Base-by-base conservation (phyloP, 1,284 basidiomycete genomes). In the Rhodotorula sp. region DNA sequence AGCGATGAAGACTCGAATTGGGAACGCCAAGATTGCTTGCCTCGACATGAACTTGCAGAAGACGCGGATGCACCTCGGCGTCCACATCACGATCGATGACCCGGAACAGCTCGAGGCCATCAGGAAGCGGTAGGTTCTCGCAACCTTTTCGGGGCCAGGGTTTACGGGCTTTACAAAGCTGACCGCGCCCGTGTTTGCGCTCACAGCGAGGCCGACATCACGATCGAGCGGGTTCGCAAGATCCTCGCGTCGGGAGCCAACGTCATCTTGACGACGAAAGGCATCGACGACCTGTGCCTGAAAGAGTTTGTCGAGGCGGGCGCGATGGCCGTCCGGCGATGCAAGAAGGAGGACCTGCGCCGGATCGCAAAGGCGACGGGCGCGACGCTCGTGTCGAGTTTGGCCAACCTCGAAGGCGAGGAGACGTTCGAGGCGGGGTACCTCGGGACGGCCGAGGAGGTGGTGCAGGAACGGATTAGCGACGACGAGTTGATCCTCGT, bases 271-370 rank as follows among this genome's bases (percentile, higher is more conserved):
- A 99, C 97, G 38, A 99, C 97, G 50, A 99, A 99, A 83, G 97
- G 97, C 62, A 99, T 99, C 78, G 97, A 99, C 79, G 97, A 99
- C 80, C 85, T 99, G 47, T 97, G 94, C 81, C 84, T 99, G 78
- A 99, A 99, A 82, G 97, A 99, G 84, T 99, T 99, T 79, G 93
- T 99, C 67, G 97, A 99, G 84, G 95, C 94, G 21, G 97, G 97
- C 56, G 97, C 95, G 0, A 99, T 99, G 91, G 97, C 94, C 54
- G 97, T 99, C 66, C 89, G 97, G 75, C 86, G 97, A 79, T 99
- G 97, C 85, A 89, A 92, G 80, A 99, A 99, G 83, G 97, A 99
- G 81, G 97, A 99, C 81, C 85, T 99, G 65, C 88, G 94, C 70
- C 89, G 97, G 66, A 99, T 99, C 78, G 97, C 97, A 60, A 97